Base-by-base conservation (phyloP, 495 filamentous ascomycete genomes). In the Xanthoparmelia taractica region DNA sequence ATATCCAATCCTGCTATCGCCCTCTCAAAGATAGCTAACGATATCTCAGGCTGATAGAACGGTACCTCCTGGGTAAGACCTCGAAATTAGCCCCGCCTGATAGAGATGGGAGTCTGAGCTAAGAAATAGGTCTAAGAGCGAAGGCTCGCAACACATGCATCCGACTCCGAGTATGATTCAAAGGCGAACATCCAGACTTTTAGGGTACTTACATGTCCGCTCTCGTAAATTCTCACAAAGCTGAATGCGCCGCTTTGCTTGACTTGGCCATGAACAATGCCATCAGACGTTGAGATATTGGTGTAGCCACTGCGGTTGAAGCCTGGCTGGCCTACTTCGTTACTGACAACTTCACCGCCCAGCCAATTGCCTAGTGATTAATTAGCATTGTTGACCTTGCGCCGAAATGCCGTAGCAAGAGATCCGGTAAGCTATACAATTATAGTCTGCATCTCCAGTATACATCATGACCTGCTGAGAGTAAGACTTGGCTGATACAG, bases 381-480 rank as follows among this genome's bases (percentile, higher is more conserved):
- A 23, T 62, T 25, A 58, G 41, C 55, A 58, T 34, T 58, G 56
- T 40, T 57, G 34, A 25, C 15, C 23, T 58, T 36, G 33, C 13
- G 27, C 5, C 18, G 4, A 0, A 1, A 33, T 11, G 4, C 17
- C 18, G 27, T 45, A 18, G 12, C 37, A 18, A 31, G 18, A 4
- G 11, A n/a, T 36, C 2, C n/a, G 8, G n/a, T 23, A 20, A 15
- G 27, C 20, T 48, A 66, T 82, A 67, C 83, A 84, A n/a, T 76
- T 75, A 58, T 82, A 86, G 62, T 86, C 83, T 17, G 78, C 73
- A 73, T 83, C 82, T 18, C 84, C 88, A 65, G 89, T 90, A 45
- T 90, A 77, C 10, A 91, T 77, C 17, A 84, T 82, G 5, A 92
- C 50, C 50, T 54, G 50, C 29, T 33, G 50, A 34, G 27, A 20